These are phyloP conservation scores for Dactylellina haptotyla DNA, from an alignment of 2,329 filamentous ascomycete genomes.

Conservation along the genomic window DNA sequence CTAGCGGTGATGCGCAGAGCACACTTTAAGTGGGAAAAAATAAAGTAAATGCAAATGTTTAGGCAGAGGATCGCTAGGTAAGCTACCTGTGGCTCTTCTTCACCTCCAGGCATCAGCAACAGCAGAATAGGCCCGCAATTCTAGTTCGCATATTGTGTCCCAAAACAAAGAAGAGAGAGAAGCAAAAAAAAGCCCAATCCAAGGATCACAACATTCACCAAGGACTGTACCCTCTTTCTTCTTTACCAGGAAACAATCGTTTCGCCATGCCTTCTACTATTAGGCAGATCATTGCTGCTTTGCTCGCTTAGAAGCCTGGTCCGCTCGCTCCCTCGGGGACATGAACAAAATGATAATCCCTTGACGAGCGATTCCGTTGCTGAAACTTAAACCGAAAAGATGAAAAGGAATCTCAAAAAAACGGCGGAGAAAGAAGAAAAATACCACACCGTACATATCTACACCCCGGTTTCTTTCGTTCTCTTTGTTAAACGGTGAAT, in stretches of 20 bases:
- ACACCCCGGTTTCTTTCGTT: no score
- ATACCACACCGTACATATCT: no score
- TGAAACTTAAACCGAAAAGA: constrained; percentile 28
- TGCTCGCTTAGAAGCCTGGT: constrained; percentile 26
- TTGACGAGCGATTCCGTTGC: constrained; percentile 14
- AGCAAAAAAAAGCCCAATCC: not conserved
- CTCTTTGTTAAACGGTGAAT: constrained; percentile 30
- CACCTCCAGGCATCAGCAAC: constrained; percentile 23
- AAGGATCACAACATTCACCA: not conserved
- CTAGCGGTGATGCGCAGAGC: not conserved
- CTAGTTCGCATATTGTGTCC: constrained; percentile 30
- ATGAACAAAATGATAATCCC: constrained; percentile 38
- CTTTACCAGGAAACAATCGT: constrained; percentile 23
- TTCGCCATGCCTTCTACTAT: constrained; percentile 14
- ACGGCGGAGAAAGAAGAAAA: no score
- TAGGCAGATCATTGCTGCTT: constrained; percentile 42
- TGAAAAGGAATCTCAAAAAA: no score
- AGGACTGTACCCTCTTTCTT: not conserved
- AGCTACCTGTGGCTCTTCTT: not conserved
- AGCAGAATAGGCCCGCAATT: constrained; percentile 36
- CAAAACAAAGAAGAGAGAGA: not conserved
- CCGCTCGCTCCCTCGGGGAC: constrained; percentile 22
- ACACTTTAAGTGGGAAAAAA: no score
- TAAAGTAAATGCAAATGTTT: no score
- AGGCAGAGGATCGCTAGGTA: constrained; percentile 19